Evolutionary conservation across 2,329 filamentous ascomycete genomes (phyloP).

Genomic region (Ceratocystiopsis sp.): DNA sequence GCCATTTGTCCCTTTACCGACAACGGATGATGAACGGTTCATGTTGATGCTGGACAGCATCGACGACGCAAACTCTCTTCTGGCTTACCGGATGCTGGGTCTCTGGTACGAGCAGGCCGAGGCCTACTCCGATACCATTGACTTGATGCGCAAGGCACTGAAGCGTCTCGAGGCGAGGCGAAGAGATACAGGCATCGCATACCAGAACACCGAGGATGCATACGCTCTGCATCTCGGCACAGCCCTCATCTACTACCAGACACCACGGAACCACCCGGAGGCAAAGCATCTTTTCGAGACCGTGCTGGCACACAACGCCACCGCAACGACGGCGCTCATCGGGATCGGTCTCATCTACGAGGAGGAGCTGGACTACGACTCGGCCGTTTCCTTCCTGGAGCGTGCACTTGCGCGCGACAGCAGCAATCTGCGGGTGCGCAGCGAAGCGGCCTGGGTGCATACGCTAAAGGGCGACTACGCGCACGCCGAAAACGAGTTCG

Average conservation of each 20-base stretch:
- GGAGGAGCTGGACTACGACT: conserved; percentile 74
- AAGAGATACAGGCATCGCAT: conserved; percentile 47
- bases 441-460: conserved; percentile 85
- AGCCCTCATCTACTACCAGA: conserved; percentile 78
- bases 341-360: conserved; percentile 84
- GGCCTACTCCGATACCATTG: conserved; percentile 67
- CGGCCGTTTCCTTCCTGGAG: conserved; percentile 65
- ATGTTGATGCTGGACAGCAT: conserved; percentile 66
- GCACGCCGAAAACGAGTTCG: conserved; percentile 49
- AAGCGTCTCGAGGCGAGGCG: conserved; percentile 42
- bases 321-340: conserved; percentile 66
- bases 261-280: conserved; percentile 76
- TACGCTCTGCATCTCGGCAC: conserved; percentile 67
- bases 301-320: conserved; percentile 58
- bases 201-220: conserved; percentile 55
- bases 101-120: conserved; percentile 74
- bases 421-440: conserved; percentile 59
- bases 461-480: conserved; percentile 64
- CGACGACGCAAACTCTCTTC: conserved; percentile 47
- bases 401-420: conserved; percentile 59
- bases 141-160: conserved; percentile 61
- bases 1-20: conserved; percentile 25
- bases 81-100: conserved; percentile 69
- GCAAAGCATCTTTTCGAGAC: conserved; percentile 73
- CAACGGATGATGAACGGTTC: conserved; percentile 63